A percentile compares a stretch with the other conserved stretches of the same genome.
Conservation (phyloP, 1,139 yeast species). For the Sugiyamaella paludigena region DNA sequence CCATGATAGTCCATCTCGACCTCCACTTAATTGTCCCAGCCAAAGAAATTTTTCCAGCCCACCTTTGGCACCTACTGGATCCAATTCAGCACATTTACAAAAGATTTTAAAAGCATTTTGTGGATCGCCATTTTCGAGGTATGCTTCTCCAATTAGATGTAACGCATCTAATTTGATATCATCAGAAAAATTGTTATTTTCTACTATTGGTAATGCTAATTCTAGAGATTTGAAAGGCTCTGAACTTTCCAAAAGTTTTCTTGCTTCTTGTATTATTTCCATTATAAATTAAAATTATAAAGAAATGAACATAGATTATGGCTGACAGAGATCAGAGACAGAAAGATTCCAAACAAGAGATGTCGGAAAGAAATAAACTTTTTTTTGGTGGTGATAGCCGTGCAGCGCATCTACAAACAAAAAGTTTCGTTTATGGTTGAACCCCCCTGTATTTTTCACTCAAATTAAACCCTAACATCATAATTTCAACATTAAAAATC, state of each 20-base stretch:
- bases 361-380: too few relatives aligned
- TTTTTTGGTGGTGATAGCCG: too few relatives aligned
- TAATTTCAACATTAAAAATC: too few relatives aligned
- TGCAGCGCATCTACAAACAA: too few relatives aligned
- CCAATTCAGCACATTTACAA: slow-evolving; percentile 62
- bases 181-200: not conserved
- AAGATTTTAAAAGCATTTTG: slow-evolving; percentile 72
- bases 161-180: slow-evolving; percentile 32
- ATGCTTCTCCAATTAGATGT: slow-evolving; percentile 67
- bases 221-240: slow-evolving; percentile 14
- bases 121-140: slow-evolving; percentile 73
- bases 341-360: too few relatives aligned
- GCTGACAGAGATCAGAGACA: too few relatives aligned
- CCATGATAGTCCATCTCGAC: slow-evolving; percentile 65
- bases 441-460: too few relatives aligned
- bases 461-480: too few relatives aligned
- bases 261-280: slow-evolving; percentile 10
- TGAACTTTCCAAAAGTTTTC: slow-evolving; percentile 12
- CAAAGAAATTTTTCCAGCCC: slow-evolving; percentile 78
- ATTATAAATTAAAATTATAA: not conserved
- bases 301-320: too few relatives aligned
- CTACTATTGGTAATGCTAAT: slow-evolving; percentile 8
- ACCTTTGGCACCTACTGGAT: slow-evolving; percentile 62
- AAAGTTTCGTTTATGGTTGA: too few relatives aligned
- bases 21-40: slow-evolving; percentile 89